These are phyloP conservation scores for Theobroma cacao DNA, from an alignment of 345 rosid species.

Conservation along the genomic window DNA sequence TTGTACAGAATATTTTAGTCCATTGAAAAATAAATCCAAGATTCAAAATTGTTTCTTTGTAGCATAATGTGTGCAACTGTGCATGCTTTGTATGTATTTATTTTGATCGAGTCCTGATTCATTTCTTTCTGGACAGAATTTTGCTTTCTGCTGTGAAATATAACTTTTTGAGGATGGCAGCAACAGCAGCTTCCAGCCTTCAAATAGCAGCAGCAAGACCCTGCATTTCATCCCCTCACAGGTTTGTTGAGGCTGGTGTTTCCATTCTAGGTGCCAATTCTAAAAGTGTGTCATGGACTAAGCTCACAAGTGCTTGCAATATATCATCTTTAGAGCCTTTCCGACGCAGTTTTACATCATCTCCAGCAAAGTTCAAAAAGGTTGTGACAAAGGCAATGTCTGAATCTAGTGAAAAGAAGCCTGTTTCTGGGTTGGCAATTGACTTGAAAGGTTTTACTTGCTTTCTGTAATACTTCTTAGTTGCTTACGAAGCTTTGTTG, in stretches of 20 bases:
- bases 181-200: conserved; percentile 52
- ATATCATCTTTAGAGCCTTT: conserved; percentile 45
- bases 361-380: conserved; percentile 35
- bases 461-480: background rate
- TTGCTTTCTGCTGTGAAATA: conserved; percentile 17
- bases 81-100: background rate
- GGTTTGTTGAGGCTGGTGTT: conserved; percentile 42
- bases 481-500: background rate
- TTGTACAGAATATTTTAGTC: background rate
- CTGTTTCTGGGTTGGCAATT: conserved; percentile 65
- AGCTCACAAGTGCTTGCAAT: conserved; percentile 46
- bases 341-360: conserved; percentile 27
- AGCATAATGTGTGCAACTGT: background rate
- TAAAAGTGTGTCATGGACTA: conserved; percentile 46
- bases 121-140: conserved; percentile 18
- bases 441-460: conserved; percentile 67
- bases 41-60: background rate
- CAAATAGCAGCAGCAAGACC: conserved; percentile 57
- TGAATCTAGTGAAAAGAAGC: conserved; percentile 49
- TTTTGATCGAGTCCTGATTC: background rate
- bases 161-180: conserved; percentile 50
- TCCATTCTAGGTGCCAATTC: conserved; percentile 34
- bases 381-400: conserved; percentile 59
- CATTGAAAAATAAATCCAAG: background rate
- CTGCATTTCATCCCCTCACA: conserved; percentile 42